A percentile compares a stretch with the other conserved stretches of the same genome.
Conservation (phyloP, 306 rosid genomes). For the Lathyrus tuberosus region DNA sequence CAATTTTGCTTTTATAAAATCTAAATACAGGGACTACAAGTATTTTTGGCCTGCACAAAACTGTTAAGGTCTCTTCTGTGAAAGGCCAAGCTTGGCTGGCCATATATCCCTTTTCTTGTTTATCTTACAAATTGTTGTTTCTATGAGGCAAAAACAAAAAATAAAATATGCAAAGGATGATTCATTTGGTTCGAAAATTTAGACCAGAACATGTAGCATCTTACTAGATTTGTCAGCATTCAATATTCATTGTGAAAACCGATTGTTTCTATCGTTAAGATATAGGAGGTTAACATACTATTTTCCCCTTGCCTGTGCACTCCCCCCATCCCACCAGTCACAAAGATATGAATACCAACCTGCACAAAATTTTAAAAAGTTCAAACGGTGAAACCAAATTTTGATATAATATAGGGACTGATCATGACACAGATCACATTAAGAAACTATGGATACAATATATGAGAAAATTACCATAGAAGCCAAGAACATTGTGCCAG, state of each 20-base stretch:
- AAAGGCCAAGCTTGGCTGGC: slow-evolving; percentile 11
- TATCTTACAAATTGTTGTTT: slow-evolving; percentile 12
- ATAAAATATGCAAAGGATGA: slow-evolving; percentile 21
- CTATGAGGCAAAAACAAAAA: slow-evolving; percentile 4
- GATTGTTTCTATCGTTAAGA: slow-evolving; percentile 22
- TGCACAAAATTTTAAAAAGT: slow-evolving; percentile 31
- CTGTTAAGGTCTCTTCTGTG: neutral
- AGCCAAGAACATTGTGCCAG: slow-evolving; percentile 89
- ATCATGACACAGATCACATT: slow-evolving; percentile 1
- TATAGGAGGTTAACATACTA: slow-evolving; percentile 56
- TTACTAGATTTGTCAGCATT: slow-evolving; percentile 12
- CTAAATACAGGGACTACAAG: neutral
- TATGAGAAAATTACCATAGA: slow-evolving; percentile 56
- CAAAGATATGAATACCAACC: slow-evolving; percentile 84
- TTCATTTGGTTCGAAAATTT: slow-evolving; percentile 24
- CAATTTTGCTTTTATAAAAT: too few species aligned
- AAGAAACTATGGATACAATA: slow-evolving; percentile 21
- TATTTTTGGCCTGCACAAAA: slow-evolving; percentile 20
- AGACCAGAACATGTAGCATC: slow-evolving; percentile 27
- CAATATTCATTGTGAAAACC: slow-evolving; percentile 35
- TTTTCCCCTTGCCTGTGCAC: slow-evolving; percentile 85
- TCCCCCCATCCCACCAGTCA: slow-evolving; percentile 96
- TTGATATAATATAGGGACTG: slow-evolving; percentile 4
- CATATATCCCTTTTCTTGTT: slow-evolving; percentile 23
- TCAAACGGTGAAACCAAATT: slow-evolving; percentile 21